Evolutionary conservation across 495 filamentous ascomycete species (phyloP), one percentile per base, ranked within the genome.

Genomic region (Hyaloscypha hepaticicola): DNA sequence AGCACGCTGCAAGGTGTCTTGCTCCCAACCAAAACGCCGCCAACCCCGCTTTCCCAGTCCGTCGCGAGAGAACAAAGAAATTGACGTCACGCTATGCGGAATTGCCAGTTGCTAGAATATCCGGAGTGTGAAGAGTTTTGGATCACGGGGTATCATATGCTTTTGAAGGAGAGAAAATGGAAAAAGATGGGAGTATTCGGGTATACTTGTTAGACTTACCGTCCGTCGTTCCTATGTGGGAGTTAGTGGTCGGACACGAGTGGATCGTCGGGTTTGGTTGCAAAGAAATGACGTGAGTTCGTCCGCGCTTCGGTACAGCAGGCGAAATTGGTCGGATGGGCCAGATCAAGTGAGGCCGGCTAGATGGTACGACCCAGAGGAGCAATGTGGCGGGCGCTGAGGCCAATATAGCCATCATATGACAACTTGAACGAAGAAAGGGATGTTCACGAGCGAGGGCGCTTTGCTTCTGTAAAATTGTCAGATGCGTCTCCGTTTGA

Each of bases 391-490:
- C 16, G 4, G 11, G 16, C 14, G 38, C 11, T 14, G 12, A 45
- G 38, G 38, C 38, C 19, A 16, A 45, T 9, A 45, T 21, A 21
- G 50, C 50, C 14, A 55, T 26, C 19, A 16, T 60, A 21, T 26
- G 26, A 33, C 14, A 14, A 41, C 50, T 38, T 21, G 0, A 29
- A 5, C 45, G 38, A 50, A 16, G 14, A 27, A 24, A 60, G 27
- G 33, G 8, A 19, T 26, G 22, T 29, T 66, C 62, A 71, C 61
- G 71, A 66, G 33, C 67, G 60, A 55, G 62, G 56, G 28, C 71
- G 71, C 57, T 73, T 73, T 6, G 69, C 69, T 52, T 69, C 71
- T 73, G 31, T 22, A 33, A 11, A 51, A 56, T 5, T 60, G 55
- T 71, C 55, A 71, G 66, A 27, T 27, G 4, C 27, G 16, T 0